Percentiles rank a stretch among this genome's conserved stretches.
phyloP scores from a whole-genome alignment of 164 flowering plant genomes.

The Dillenia turbinata region DNA sequence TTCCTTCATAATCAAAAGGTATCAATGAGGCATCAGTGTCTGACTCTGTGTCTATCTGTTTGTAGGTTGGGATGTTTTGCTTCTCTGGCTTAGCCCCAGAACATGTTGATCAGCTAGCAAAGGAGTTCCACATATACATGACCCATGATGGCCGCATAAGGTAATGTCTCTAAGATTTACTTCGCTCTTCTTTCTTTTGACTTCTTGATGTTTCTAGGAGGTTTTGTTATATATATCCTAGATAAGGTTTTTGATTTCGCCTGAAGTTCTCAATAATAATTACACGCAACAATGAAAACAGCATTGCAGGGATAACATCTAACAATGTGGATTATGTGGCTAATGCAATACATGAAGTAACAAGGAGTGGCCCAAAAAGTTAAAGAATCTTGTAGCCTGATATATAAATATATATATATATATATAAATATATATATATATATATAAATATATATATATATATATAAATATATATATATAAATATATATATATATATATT shows the following conservation, averaged over 20 bases:
- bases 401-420: too few relatives aligned
- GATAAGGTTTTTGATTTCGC: not conserved
- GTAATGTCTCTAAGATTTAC: slow-evolving; percentile 1
- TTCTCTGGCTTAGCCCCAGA: slow-evolving; percentile 24
- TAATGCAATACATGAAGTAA: slow-evolving; percentile 31
- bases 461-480: too few relatives aligned
- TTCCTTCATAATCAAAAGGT: too few relatives aligned
- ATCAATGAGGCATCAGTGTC: too few relatives aligned
- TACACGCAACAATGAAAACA: slow-evolving; percentile 1
- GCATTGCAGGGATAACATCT: slow-evolving; percentile 35
- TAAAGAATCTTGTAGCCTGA: too few relatives aligned
- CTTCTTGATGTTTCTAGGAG: not conserved
- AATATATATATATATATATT: too few relatives aligned
- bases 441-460: too few relatives aligned
- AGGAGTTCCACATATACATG: slow-evolving; percentile 29
- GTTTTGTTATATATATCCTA: not conserved
- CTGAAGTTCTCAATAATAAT: not conserved
- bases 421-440: too few relatives aligned
- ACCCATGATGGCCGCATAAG: slow-evolving; percentile 33
- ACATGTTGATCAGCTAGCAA: slow-evolving; percentile 20
- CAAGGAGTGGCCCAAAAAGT: not conserved
- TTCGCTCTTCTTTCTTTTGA: not conserved
- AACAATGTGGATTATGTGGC: slow-evolving; percentile 24
- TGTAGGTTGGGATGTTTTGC: slow-evolving; percentile 36
- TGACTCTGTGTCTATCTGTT: too few relatives aligned